These are phyloP conservation scores for Symbiotaphrina buchneri DNA, from an alignment of 495 filamentous ascomycete species.

Conservation along the genomic window DNA sequence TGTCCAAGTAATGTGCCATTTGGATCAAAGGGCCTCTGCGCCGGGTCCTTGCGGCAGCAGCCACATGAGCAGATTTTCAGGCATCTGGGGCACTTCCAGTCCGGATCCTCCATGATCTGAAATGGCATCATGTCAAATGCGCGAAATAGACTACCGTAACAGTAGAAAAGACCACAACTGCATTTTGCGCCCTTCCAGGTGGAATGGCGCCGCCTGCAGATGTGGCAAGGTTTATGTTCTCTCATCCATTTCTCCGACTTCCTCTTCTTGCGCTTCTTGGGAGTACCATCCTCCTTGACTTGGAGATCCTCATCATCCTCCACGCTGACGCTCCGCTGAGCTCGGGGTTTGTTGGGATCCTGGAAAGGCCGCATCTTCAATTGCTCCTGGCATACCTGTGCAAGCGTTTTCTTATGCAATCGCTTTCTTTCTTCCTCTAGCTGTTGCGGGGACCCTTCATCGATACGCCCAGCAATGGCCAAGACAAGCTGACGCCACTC, in stretches of 20 bases:
- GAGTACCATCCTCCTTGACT: conserved; percentile 25
- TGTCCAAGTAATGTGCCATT: conserved; percentile 68
- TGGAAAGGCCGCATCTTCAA: conserved; percentile 45
- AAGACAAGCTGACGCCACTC: conserved; percentile 59
- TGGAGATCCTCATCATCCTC: conserved; percentile 19
- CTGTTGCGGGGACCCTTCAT: conserved; percentile 34
- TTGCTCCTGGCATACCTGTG: conserved; percentile 79
- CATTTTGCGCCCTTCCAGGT: conserved; percentile 67
- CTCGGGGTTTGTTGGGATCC: conserved; percentile 23
- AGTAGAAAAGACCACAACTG: conserved; percentile 52
- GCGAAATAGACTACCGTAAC: conserved; percentile 72
- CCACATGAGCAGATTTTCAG: conserved; percentile 65
- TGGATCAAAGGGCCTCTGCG: conserved; percentile 52
- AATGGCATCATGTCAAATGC: conserved; percentile 75
- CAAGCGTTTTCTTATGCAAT: conserved; percentile 48
- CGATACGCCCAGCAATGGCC: conserved; percentile 33
- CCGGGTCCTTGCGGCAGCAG: conserved; percentile 36
- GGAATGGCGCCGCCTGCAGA: conserved; percentile 51
- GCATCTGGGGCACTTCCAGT: conserved; percentile 81
- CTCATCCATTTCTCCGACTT: conserved; percentile 2
- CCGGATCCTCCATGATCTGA: conserved; percentile 47
- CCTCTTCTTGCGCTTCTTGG: conserved; percentile 12
- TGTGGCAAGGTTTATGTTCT: conserved; percentile 44
- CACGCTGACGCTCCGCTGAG: conserved; percentile 6
- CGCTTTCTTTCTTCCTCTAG: conserved; percentile 39